phyloP scores from a whole-genome alignment of 2,329 filamentous ascomycete species.

The Annulohypoxylon truncatum region DNA sequence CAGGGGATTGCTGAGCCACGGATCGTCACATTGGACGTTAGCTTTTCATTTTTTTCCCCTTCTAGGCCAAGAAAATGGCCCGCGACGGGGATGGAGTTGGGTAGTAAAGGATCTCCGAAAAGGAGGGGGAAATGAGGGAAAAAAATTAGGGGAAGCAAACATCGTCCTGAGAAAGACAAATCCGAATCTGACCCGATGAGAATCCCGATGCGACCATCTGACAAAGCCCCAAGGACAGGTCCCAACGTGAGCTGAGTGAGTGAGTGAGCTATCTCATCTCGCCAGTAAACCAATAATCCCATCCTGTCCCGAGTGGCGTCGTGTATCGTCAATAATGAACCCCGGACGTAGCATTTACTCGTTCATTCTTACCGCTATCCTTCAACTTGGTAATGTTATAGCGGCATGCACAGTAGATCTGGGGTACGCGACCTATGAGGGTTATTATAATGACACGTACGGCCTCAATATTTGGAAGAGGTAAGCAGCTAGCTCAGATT shows the following conservation, averaged over 20 bases:
- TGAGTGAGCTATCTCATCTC: conserved; percentile 24
- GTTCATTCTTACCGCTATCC: conserved; percentile 20
- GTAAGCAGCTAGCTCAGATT: conserved; percentile 22
- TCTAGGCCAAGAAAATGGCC: not conserved
- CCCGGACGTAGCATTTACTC: conserved; percentile 19
- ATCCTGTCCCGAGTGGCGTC: conserved; percentile 2
- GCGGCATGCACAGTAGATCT: conserved; percentile 39
- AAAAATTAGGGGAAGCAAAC: not conserved
- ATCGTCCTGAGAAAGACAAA: conserved; percentile 1
- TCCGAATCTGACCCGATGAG: conserved; percentile 20
- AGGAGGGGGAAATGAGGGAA: not conserved
- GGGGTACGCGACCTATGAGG: conserved; percentile 46
- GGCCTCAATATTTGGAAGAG: conserved; percentile 46
- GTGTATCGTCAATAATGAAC: conserved; percentile 25
- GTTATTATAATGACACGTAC: conserved; percentile 44
- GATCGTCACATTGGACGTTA: not conserved
- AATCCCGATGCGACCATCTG: conserved; percentile 18
- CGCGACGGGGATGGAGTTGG: not conserved
- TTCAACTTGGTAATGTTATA: not conserved
- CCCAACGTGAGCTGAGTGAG: not conserved
- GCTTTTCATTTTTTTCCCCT: not conserved
- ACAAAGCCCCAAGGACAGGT: conserved; percentile 8
- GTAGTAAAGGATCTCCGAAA: not conserved
- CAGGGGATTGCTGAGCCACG: not conserved
- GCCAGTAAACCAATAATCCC: conserved; percentile 18